Percentiles rank a stretch among this genome's conserved stretches.
phyloP scores from a whole-genome alignment of 176 grass and related monocot genomes.

The Phragmites australis region DNA sequence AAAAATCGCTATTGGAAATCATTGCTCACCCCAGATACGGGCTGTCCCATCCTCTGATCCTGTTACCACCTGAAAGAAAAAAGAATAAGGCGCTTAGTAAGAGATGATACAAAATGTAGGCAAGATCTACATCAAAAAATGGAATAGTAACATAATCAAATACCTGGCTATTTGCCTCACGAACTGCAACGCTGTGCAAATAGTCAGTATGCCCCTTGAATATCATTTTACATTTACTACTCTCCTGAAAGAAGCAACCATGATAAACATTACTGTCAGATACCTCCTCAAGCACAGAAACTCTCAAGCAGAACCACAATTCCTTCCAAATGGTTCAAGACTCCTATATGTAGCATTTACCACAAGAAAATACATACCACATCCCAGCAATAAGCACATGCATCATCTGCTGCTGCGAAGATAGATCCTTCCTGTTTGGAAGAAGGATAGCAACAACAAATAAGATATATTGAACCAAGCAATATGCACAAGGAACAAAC shows the following conservation, averaged over 20 bases:
- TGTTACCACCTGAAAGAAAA: conserved; percentile 71
- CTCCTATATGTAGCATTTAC: conserved; percentile 32
- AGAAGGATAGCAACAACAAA: background rate
- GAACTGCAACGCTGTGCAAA: conserved; percentile 71
- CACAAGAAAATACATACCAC: conserved; percentile 71
- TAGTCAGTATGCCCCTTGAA: conserved; percentile 86
- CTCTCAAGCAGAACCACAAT: conserved; percentile 28
- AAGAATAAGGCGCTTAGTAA: conserved; percentile 14
- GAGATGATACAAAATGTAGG: conserved; percentile 4
- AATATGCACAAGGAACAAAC: conserved; percentile 1
- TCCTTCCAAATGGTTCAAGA: conserved; percentile 15
- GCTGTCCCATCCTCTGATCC: conserved; percentile 95
- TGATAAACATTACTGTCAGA: background rate
- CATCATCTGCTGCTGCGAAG: conserved; percentile 86
- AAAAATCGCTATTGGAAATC: conserved; percentile 5
- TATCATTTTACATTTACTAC: conserved; percentile 78
- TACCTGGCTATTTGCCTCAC: conserved; percentile 80
- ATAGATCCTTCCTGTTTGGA: conserved; percentile 81
- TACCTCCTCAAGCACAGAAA: conserved; percentile 10
- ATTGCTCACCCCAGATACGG: conserved; percentile 86
- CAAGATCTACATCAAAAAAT: background rate
- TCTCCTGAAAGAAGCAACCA: conserved; percentile 56
- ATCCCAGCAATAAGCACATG: conserved; percentile 94
- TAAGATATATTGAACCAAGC: conserved; percentile 12
- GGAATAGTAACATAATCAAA: conserved; percentile 8